phyloP scores from a whole-genome alignment of 805 yeast species.

The Saccharomycopsis sp. region DNA sequence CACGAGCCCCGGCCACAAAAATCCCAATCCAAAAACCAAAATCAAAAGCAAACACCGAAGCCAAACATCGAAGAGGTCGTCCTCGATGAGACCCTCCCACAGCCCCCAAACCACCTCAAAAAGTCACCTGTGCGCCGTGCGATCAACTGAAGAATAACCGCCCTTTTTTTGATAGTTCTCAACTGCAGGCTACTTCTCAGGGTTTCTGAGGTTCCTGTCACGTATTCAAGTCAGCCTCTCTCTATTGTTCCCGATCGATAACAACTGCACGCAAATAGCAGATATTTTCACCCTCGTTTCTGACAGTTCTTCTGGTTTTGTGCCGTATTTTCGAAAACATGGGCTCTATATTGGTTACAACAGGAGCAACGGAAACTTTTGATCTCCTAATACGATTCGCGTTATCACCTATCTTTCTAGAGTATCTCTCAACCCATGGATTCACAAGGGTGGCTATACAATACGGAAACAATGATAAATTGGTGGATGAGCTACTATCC shows the following conservation, averaged over 20 bases:
- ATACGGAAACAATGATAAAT: slow-evolving; percentile 42
- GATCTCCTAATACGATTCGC: slow-evolving; percentile 44
- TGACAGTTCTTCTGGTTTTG: no score
- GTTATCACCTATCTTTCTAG: slow-evolving; percentile 31
- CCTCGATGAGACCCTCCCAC: no score
- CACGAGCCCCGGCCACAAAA: background rate
- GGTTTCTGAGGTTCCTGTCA: background rate
- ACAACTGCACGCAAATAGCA: no score
- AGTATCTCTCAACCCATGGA: slow-evolving; percentile 30
- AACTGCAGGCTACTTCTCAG: no score
- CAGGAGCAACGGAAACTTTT: slow-evolving; percentile 92
- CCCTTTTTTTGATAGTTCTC: background rate
- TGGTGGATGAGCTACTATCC: slow-evolving; percentile 8
- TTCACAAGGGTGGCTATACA: slow-evolving; percentile 46
- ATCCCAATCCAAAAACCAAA: background rate
- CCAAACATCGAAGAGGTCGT: background rate
- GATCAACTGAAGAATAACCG: no score
- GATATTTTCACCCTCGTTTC: no score
- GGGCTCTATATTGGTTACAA: slow-evolving; percentile 48
- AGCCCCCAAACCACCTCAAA: no score
- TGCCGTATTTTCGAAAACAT: background rate
- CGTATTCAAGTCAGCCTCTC: background rate
- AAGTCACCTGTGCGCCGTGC: no score
- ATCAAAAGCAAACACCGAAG: background rate
- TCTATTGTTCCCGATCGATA: no score